Evolutionary conservation across 139 green algal genomes (phyloP), one percentile per base, ranked within the genome.

Genomic region (Micromonas commoda): DNA sequence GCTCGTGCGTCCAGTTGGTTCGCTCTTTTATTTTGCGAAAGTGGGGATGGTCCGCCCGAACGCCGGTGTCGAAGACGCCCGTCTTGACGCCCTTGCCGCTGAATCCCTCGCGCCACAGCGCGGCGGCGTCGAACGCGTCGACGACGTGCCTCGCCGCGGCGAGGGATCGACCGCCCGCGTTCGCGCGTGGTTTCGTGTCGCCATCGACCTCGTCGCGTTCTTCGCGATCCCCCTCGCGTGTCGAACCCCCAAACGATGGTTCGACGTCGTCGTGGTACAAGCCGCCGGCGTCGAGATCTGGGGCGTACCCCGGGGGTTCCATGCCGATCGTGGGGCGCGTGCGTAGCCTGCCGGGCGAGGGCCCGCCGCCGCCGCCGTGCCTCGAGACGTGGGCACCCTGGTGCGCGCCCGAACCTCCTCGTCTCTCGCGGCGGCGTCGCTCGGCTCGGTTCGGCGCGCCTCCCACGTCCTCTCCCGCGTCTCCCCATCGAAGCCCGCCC

Each of bases 31-130:
- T 96, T 85, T 97, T 92, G 45, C 91, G 90, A n/a, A 99, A 89
- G 83, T 98, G 92, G 0, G 94, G 92, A 83, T 98, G 95, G 67
- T 92, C 83, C 13, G 79, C 80, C 0, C 84, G 78, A 73, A 99
- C 92, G 73, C 95, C 95, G 1, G 96, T 99, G 85, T 99, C 96
- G 87, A 99, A 99, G 24, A 99, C 90, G 24, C 92, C 96, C 89
- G 89, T 90, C 73, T 86, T 89, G 21, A 78, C 52, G 20, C 57
- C 32, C 26, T 61, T 20, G 3, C 72, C 72, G n/a, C n/a, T 78
- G 52, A 64, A 76, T 21, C 76, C 60, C 33, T 68, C 35, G 23
- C 31, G 64, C 60, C 64, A 75, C 1, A 73, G 37, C 39, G 13
- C 13, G 0, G 54, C 31, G 23, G 66, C 76, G 52, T 69, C 34